Evolutionary conservation across 768 basidiomycete species (phyloP), one percentile per base, ranked within the genome.

Genomic region (Holtermanniella nyarrowii): DNA sequence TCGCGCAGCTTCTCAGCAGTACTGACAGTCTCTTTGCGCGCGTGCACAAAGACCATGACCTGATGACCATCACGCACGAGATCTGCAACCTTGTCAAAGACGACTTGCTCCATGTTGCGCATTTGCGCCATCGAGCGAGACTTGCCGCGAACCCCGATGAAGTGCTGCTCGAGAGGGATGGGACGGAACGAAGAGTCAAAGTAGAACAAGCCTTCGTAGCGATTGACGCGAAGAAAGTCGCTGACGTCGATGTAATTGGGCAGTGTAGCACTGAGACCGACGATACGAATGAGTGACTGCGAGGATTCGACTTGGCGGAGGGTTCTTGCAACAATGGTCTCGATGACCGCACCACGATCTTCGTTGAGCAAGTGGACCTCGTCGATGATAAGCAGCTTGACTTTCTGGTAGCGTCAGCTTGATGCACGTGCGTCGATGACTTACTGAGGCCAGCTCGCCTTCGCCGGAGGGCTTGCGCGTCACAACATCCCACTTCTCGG

Each of bases 401-500:
- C 76, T 74, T 80, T 84, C 93, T 96, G 59, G 23, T 13, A 18
- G 21, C 18, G 53, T 3, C 48, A 24, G 13, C 18, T 2, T 2
- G 5, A n/a, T 2, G 16, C 18, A 26, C 24, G 18, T 31, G 27
- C 45, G 27, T 22, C 18, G 16, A 50, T 42, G 5, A 69, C 84
- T 50, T 56, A 91, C 91, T 46, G 88, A 84, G 26, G 87, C 87
- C n/a, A 97, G 75, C 68, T 97, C 91, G 12, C 90, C 93, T 74
- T 97, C 95, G 5, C 91, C 90, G 0, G 86, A 89, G 0, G 93
- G 89, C 68, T 95, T 97, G 55, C 95, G 76, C 7, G 95, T 99
- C 2, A 99, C 95, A 0, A 99, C 95, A 60, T 97, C 95, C 95
- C 95, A 99, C 71, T 99, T 99, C 70, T 99, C 95, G 0, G 95